Conservation (phyloP, 75 land plant genomes). For the Chamaecyparis obtusa region DNA sequence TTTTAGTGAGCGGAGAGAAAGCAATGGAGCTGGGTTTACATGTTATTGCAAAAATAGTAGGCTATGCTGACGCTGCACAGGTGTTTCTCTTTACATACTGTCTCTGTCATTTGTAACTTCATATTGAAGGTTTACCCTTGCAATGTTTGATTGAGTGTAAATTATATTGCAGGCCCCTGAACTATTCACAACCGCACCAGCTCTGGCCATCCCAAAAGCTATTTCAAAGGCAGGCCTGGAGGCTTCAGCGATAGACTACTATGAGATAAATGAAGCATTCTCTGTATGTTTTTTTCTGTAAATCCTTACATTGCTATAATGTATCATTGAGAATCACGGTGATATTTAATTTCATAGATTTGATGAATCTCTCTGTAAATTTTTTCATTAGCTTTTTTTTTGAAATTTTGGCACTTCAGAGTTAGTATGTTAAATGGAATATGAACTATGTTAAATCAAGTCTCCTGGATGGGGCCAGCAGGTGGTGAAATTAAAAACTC, state of each 20-base stretch:
- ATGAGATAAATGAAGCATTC: conserved; percentile 94
- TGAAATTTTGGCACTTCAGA: background rate
- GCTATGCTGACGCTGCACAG: conserved; percentile 98
- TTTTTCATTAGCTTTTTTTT: background rate
- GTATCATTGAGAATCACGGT: background rate
- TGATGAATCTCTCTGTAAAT: background rate
- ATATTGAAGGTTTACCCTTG: background rate
- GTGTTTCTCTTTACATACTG: conserved; percentile 21
- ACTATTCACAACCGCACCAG: conserved; percentile 86
- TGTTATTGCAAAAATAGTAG: conserved; percentile 77
- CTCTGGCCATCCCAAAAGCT: conserved; percentile 95
- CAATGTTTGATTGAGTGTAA: background rate
- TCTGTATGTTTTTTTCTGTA: conserved; percentile 37
- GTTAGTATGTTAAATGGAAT: background rate
- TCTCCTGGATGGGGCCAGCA: too few species aligned
- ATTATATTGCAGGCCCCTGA: conserved; percentile 71
- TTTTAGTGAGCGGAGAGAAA: conserved; percentile 88
- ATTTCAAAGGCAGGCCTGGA: conserved; percentile 84
- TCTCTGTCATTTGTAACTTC: background rate
- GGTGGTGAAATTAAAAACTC: too few species aligned
- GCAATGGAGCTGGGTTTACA: conserved; percentile 72
- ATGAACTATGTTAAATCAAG: background rate
- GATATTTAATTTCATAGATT: background rate
- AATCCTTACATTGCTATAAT: background rate
- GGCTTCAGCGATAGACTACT: conserved; percentile 79